Conservation (phyloP, 75 land plant genomes). For the Pinus taeda region DNA sequence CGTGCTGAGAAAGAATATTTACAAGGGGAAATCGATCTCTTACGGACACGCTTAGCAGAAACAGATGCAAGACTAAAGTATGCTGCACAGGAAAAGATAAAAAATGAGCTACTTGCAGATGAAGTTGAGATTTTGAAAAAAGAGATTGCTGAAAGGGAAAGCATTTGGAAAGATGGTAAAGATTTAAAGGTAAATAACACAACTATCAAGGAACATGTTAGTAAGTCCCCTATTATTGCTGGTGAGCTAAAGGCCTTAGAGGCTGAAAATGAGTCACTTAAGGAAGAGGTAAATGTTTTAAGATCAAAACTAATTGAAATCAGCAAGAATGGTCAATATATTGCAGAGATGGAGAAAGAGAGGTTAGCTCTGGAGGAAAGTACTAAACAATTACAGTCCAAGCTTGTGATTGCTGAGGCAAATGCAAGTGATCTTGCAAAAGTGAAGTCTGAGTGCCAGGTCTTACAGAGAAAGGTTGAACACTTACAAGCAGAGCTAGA, state of each 20-base stretch:
- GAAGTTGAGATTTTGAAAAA: constrained; percentile 49
- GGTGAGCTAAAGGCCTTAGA: constrained; percentile 40
- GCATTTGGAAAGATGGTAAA: constrained; percentile 2
- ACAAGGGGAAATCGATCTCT: constrained; percentile 61
- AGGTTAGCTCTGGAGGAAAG: constrained; percentile 32
- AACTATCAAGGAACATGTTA: constrained; percentile 9
- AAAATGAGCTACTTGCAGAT: constrained; percentile 52
- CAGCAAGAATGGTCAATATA: constrained; percentile 30
- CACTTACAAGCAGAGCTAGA: constrained; percentile 48
- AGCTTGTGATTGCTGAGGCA: constrained; percentile 40
- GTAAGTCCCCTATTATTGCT: constrained; percentile 5
- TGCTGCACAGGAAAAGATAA: constrained; percentile 72
- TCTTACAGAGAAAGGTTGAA: constrained; percentile 54
- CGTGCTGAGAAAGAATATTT: constrained; percentile 65
- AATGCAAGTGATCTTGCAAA: constrained; percentile 42
- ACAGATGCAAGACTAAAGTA: constrained; percentile 67
- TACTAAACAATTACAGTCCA: constrained; percentile 43
- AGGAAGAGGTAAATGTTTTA: constrained; percentile 53
- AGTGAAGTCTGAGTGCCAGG: constrained; percentile 47
- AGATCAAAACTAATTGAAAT: constrained; percentile 41
- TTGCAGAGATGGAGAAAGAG: constrained; percentile 50
- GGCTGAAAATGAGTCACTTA: constrained; percentile 47
- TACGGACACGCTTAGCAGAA: constrained; percentile 76
- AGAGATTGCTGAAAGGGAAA: constrained; percentile 38
- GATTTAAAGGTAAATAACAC: constrained; percentile 9